Evolutionary conservation across 2,329 filamentous ascomycete genomes (phyloP).

Genomic region (Penicillium sp.): DNA sequence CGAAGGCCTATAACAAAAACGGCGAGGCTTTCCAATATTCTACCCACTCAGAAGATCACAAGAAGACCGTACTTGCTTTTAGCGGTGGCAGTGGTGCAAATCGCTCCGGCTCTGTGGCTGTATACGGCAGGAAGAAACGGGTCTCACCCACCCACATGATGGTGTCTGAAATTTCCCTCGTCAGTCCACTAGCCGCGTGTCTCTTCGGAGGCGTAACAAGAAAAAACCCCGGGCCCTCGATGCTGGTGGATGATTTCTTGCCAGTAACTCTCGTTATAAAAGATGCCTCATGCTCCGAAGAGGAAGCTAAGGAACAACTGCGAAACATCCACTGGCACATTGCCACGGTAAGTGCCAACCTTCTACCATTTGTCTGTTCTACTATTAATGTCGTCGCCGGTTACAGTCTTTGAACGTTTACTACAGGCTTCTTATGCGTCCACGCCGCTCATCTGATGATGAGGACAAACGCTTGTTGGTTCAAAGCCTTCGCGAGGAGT

Average conservation of each 20-base stretch:
- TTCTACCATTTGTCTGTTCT: not conserved
- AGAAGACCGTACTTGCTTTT: not conserved
- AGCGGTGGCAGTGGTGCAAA: not conserved
- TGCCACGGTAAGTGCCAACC: not conserved
- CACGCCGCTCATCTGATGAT: not conserved
- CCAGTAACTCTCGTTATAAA: constrained; percentile 23
- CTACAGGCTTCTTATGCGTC: not conserved
- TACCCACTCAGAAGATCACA: constrained; percentile 1
- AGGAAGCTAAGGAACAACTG: too few relatives aligned
- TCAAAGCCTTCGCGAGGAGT: not conserved
- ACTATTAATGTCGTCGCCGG: not conserved
- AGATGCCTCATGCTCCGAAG: not conserved
- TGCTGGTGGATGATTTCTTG: constrained; percentile 37
- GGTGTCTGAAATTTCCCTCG: constrained; percentile 27
- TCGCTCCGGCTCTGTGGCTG: constrained; percentile 6
- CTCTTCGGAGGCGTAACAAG: constrained; percentile 32
- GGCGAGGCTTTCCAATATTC: constrained; percentile 6
- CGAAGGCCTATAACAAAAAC: constrained; percentile 1
- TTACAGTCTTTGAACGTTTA: not conserved
- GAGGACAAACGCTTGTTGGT: not conserved
- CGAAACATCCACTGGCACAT: not conserved
- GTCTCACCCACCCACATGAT: constrained; percentile 7
- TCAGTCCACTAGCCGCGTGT: constrained; percentile 24
- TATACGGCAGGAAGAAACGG: constrained; percentile 8
- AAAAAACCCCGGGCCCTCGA: too few relatives aligned